A percentile compares a stretch with the other conserved stretches of the same genome.
Evolutionary conservation across 2,329 filamentous ascomycete genomes (phyloP).

Genomic region (Fusarium clavum): DNA sequence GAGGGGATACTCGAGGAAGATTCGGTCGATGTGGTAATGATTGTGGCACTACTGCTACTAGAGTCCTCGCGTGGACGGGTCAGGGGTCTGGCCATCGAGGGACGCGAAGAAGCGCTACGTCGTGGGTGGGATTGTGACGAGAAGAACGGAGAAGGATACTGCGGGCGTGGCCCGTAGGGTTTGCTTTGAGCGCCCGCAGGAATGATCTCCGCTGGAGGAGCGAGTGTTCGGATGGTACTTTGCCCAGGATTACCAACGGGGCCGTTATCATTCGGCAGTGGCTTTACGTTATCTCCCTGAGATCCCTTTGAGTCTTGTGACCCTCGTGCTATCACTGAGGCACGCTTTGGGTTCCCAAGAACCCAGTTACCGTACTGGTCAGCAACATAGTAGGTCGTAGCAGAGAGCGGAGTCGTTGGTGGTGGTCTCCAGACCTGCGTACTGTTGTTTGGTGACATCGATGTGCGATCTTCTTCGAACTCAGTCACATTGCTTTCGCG

Average conservation of each 20-base stretch:
- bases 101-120: constrained; percentile 36
- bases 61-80: constrained; percentile 46
- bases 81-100: constrained; percentile 37
- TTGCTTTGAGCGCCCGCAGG: constrained; percentile 43
- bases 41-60: constrained; percentile 50
- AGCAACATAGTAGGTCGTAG: constrained; percentile 61
- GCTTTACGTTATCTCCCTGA: constrained; percentile 22
- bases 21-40: constrained; percentile 49
- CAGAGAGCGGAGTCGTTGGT: constrained; percentile 58
- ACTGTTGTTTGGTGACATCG: constrained; percentile 51
- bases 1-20: constrained; percentile 36
- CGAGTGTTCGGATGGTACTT: constrained; percentile 26
- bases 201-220: constrained; percentile 50
- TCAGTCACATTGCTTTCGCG: constrained; percentile 62
- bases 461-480: constrained; percentile 62
- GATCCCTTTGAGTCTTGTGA: constrained; percentile 29
- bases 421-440: constrained; percentile 64
- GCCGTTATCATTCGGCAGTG: constrained; percentile 41
- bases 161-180: constrained; percentile 37
- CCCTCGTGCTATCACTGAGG: constrained; percentile 43
- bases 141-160: constrained; percentile 42
- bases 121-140: constrained; percentile 41
- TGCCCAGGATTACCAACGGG: constrained; percentile 1
- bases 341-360: constrained; percentile 54
- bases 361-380: constrained; percentile 67